These are phyloP conservation scores for Sphagnurus paluster DNA, from an alignment of 1,284 basidiomycete genomes.

Conservation along the genomic window DNA sequence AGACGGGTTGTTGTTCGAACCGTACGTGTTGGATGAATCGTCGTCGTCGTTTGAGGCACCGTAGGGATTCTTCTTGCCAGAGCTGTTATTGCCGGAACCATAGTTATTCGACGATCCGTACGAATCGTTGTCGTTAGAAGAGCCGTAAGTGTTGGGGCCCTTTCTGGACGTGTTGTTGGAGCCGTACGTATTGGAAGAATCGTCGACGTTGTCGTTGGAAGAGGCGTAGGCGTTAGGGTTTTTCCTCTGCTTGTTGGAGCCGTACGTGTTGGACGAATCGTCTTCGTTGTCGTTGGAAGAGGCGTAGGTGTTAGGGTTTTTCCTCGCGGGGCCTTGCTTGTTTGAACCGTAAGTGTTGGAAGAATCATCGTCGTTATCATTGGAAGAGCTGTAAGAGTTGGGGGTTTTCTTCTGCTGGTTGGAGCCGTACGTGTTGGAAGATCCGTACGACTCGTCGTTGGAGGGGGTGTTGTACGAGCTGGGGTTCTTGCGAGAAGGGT, in stretches of 20 bases:
- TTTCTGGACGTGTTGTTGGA: neutral
- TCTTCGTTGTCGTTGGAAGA: constrained; percentile 21
- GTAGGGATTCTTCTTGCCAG: too few species aligned
- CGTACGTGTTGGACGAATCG: constrained; percentile 20
- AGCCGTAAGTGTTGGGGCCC: constrained; percentile 18
- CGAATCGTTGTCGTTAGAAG: constrained; percentile 22
- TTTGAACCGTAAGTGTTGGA: constrained; percentile 11
- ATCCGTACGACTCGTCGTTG: constrained; percentile 23
- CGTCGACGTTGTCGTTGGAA: constrained; percentile 13
- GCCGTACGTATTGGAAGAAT: too few species aligned
- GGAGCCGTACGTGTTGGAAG: constrained; percentile 13
- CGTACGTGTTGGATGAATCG: too few species aligned
- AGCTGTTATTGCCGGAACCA: too few species aligned
- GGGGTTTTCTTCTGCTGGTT: neutral
- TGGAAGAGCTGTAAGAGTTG: constrained; percentile 20
- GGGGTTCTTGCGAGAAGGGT: constrained; percentile 14
- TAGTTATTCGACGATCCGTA: constrained; percentile 22
- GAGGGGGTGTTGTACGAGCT: too few species aligned
- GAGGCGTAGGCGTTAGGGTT: constrained; percentile 9
- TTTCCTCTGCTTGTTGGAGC: too few species aligned
- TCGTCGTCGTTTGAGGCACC: constrained; percentile 16
- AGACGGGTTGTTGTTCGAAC: neutral
- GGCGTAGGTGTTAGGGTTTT: constrained; percentile 4
- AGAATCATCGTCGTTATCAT: too few species aligned
- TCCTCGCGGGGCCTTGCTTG: too few species aligned